phyloP scores from a whole-genome alignment of 441 rosid genomes.

The Gossypium aridum region DNA sequence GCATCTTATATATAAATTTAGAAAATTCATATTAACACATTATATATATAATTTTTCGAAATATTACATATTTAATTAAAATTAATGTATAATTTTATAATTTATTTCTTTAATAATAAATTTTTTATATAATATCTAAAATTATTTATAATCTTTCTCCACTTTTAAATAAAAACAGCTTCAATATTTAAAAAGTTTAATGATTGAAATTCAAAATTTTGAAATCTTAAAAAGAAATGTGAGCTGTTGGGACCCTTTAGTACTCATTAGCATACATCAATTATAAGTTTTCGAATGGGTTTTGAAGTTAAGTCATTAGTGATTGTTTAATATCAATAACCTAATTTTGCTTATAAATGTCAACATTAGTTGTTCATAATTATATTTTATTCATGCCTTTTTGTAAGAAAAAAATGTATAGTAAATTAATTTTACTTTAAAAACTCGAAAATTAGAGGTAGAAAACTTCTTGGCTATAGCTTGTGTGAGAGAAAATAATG shows the following conservation, averaged over 20 bases:
- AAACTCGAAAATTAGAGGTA: too few relatives aligned
- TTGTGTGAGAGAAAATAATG: not conserved
- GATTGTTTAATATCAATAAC: not conserved
- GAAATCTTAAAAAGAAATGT: not conserved
- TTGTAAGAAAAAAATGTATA: too few relatives aligned
- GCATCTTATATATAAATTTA: not conserved
- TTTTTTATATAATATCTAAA: too few relatives aligned
- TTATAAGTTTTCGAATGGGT: not conserved
- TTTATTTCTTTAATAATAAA: too few relatives aligned
- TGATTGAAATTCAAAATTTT: not conserved
- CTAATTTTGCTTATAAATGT: not conserved
- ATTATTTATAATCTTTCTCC: too few relatives aligned
- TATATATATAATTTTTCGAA: too few relatives aligned
- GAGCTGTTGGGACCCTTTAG: constrained; percentile 3
- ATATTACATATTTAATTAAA: too few relatives aligned
- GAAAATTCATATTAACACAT: not conserved
- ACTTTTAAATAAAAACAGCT: too few relatives aligned
- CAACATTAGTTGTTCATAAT: not conserved
- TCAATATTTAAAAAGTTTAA: too few relatives aligned
- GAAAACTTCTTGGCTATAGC: not conserved
- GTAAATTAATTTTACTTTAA: too few relatives aligned
- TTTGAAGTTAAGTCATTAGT: not conserved
- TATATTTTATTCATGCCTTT: too few relatives aligned
- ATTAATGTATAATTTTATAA: too few relatives aligned
- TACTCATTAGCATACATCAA: not conserved